A percentile compares a stretch with the other conserved stretches of the same genome.
Conservation (phyloP, 225 moss, liverwort and hornwort genomes). For the Climacium dendroides region DNA sequence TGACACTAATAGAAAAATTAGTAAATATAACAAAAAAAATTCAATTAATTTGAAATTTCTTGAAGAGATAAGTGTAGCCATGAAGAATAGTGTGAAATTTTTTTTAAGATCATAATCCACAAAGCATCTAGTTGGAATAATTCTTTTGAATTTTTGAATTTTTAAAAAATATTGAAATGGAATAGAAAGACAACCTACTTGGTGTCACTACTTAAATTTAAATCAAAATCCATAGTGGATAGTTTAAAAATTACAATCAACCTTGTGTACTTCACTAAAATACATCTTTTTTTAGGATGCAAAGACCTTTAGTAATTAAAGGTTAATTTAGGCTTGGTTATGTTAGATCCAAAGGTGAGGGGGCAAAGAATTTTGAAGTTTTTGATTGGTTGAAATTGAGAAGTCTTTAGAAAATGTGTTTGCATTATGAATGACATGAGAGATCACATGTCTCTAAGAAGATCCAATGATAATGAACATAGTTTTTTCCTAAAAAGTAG, state of each 20-base stretch:
- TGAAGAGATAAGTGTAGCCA: too few species aligned
- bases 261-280: background rate
- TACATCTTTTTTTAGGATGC: rapidly evolving
- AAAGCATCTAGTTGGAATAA: background rate
- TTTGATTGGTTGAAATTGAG: too few species aligned
- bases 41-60: too few species aligned
- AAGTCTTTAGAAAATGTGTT: background rate
- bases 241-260: background rate
- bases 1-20: too few species aligned
- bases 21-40: too few species aligned
- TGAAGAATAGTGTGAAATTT: too few species aligned
- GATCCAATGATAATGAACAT: rapidly evolving
- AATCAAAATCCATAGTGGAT: background rate
- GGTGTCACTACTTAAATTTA: rapidly evolving
- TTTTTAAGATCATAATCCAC: background rate
- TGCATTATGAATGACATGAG: background rate
- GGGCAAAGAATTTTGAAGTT: background rate
- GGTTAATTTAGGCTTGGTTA: rapidly evolving
- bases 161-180: background rate
- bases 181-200: too few species aligned
- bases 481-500: background rate
- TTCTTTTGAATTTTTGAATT: background rate
- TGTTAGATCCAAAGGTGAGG: background rate
- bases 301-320: background rate
- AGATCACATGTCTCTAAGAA: rapidly evolving